phyloP scores from a whole-genome alignment of 192 early-diverging fungal genomes.

The Backusella macrospora region DNA sequence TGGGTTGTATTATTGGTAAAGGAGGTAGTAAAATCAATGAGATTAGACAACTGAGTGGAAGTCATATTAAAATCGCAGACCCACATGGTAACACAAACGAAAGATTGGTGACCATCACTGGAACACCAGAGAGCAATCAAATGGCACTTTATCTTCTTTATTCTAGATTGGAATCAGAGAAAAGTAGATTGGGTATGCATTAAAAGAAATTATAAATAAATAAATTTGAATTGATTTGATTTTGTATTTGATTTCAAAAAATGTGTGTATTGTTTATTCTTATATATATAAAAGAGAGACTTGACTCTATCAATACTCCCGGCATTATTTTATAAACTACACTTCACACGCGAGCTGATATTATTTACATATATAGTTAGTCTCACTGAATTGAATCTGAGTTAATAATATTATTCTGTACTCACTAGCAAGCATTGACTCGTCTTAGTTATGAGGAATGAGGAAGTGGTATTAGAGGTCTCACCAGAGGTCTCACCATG shows the following conservation, averaged over 20 bases:
- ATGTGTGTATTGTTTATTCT: neutral
- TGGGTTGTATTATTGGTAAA: constrained; percentile 96
- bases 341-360: too few species aligned
- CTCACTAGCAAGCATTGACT: too few species aligned
- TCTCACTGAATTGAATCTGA: too few species aligned
- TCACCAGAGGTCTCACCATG: too few species aligned
- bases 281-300: neutral
- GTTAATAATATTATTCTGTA: too few species aligned
- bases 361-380: too few species aligned
- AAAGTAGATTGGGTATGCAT: constrained; percentile 36
- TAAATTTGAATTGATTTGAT: too few species aligned
- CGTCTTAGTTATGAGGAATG: too few species aligned
- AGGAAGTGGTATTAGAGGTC: too few species aligned
- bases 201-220: neutral
- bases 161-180: constrained; percentile 85
- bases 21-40: constrained; percentile 82
- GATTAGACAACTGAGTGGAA: constrained; percentile 76
- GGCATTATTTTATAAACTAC: neutral
- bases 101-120: constrained; percentile 89
- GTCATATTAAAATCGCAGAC: constrained; percentile 88
- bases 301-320: neutral
- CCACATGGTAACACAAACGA: constrained; percentile 70
- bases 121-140: constrained; percentile 85
- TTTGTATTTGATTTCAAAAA: neutral
- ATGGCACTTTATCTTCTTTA: constrained; percentile 93